phyloP scores from a whole-genome alignment of 768 basidiomycete genomes.

The Trametes maxima region DNA sequence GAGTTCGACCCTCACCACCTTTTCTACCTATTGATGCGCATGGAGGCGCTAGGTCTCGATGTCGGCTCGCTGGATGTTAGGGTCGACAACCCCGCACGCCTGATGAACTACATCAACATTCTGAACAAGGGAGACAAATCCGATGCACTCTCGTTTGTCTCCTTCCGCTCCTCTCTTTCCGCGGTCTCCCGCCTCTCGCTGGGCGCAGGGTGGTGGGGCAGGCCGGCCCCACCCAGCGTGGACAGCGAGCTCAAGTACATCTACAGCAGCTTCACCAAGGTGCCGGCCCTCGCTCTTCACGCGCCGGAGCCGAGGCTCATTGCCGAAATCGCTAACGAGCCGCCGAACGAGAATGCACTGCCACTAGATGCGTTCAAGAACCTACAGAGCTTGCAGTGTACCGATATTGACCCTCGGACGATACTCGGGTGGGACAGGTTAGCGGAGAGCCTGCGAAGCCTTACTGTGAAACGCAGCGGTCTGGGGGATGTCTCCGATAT shows the following conservation, averaged over 20 bases:
- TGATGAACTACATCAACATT: conserved; percentile 73
- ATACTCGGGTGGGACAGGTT: conserved; percentile 85
- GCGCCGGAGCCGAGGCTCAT: conserved; percentile 69
- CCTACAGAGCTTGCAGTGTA: conserved; percentile 71
- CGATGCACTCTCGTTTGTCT: conserved; percentile 73
- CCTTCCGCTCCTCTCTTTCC: conserved; percentile 76
- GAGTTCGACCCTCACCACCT: conserved; percentile 79
- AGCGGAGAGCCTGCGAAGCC: conserved; percentile 65
- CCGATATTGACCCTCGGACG: conserved; percentile 81
- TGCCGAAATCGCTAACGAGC: conserved; percentile 66
- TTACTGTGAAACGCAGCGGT: conserved; percentile 80
- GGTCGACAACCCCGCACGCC: conserved; percentile 71
- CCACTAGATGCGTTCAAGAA: conserved; percentile 88
- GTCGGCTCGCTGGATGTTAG: conserved; percentile 81
- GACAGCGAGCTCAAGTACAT: conserved; percentile 83
- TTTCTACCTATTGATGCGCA: conserved; percentile 84
- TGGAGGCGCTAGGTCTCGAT: conserved; percentile 77
- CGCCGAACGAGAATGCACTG: conserved; percentile 71
- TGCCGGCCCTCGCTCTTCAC: conserved; percentile 74
- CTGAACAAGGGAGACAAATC: conserved; percentile 59
- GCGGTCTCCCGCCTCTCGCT: conserved; percentile 76
- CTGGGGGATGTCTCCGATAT: conserved; percentile 80
- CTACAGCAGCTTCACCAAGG: conserved; percentile 88
- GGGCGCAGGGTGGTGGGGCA: conserved; percentile 72
- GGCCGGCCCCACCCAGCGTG: conserved; percentile 55